Evolutionary conservation across 805 yeast genomes (phyloP), one percentile per base, ranked within the genome.

Genomic region (Spathaspora girioi): DNA sequence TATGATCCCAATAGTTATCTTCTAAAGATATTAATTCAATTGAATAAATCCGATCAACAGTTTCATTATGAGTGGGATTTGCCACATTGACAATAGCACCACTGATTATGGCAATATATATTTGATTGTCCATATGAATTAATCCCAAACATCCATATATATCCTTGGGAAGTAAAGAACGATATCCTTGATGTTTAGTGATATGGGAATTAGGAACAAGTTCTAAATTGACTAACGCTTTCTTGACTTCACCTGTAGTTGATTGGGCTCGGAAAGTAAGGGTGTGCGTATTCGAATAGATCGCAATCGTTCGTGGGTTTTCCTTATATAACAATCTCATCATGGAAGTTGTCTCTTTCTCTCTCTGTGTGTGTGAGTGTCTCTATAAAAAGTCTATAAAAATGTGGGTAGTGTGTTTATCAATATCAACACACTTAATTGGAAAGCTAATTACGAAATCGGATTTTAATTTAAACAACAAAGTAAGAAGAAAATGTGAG

Each of bases 1-100:
- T 73, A 56, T 79, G 87, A 69, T 94, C 98, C 96, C 96, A 93
- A 26, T 82, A 80, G 42, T 81, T 71, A 42, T 77, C 77, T 23
- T 84, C 81, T 50, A 94, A 69, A 52, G 96, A 87, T 57, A 87
- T 80, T 64, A 94, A 94, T 58, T 92, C 97, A 35, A 93, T 96
- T n/a, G 83, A 82, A 62, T 77, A 79, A 46, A 94, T 92, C 59
- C 84, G 83, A 62, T 88, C 84, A 26, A 93, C 88, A 1, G 89
- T 77, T 65, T 94, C 96, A 38, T 82, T 82, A 0, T 86, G 84
- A 14, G 89, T 75, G 0, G 98, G 98, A 26, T 78, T 74, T 0
- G 98, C 98, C 11, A 89, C 96, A 55, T 83, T 80, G 1, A 82
- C 69, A 27, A 64, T 53, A 29, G 87, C 82, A 0, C 89, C 86